Percentiles rank a stretch among this genome's conserved stretches.
phyloP scores from a whole-genome alignment of 2,329 filamentous ascomycete genomes.

The Stachybotrys elegans region DNA sequence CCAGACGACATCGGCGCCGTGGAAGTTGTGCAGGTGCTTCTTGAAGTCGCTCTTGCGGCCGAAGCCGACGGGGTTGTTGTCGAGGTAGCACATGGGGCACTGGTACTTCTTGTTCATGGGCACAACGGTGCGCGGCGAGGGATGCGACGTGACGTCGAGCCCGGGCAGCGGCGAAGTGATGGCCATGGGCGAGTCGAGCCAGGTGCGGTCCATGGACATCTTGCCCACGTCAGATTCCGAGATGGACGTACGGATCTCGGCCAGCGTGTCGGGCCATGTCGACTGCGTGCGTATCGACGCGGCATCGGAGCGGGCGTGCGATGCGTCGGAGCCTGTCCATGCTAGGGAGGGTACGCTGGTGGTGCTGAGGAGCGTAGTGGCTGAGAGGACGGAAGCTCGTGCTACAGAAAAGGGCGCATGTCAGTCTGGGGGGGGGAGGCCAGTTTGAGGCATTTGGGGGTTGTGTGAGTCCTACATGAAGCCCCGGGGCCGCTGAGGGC shows the following conservation, averaged over 20 bases:
- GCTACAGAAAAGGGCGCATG: slow-evolving; percentile 17
- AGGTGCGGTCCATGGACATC: slow-evolving; percentile 26
- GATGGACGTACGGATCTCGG: slow-evolving; percentile 25
- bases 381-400: slow-evolving; percentile 33
- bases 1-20: slow-evolving; percentile 37
- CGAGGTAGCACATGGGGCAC: slow-evolving; percentile 40
- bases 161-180: slow-evolving; percentile 28
- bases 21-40: slow-evolving; percentile 44
- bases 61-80: slow-evolving; percentile 40
- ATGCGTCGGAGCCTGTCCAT: slow-evolving; percentile 37
- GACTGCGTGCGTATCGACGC: slow-evolving; percentile 34
- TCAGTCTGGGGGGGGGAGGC: not conserved
- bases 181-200: slow-evolving; percentile 33
- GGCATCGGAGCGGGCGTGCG: slow-evolving; percentile 31
- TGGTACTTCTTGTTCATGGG: slow-evolving; percentile 37
- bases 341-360: slow-evolving; percentile 34
- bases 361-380: slow-evolving; percentile 34
- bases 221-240: slow-evolving; percentile 29
- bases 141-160: slow-evolving; percentile 27
- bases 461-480: no score
- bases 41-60: slow-evolving; percentile 43
- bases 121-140: slow-evolving; percentile 30
- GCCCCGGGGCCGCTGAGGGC: slow-evolving; percentile 29
- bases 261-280: slow-evolving; percentile 29
- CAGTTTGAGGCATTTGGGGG: slow-evolving; percentile 16